phyloP scores from a whole-genome alignment of 108 stramenopile genomes.

The Cyclotella baltica region DNA sequence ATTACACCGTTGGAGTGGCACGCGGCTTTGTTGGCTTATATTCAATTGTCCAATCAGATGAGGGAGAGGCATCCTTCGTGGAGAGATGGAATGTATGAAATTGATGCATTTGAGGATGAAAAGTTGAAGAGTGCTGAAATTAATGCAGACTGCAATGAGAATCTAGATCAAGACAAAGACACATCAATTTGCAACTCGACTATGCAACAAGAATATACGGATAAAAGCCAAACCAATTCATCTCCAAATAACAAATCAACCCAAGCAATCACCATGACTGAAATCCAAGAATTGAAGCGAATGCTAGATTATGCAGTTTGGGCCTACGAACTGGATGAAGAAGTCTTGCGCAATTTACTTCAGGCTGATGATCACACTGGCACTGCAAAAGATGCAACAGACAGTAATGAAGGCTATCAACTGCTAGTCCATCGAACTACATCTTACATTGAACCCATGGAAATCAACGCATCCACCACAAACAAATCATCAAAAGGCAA shows the following conservation, averaged over 20 bases:
- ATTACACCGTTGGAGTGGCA: conserved; percentile 65
- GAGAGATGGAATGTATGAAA: conserved; percentile 50
- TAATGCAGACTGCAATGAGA: background rate
- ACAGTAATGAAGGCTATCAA: conserved; percentile 26
- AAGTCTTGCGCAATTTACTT: conserved; percentile 47
- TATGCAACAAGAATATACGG: background rate
- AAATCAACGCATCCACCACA: background rate
- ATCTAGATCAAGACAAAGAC: background rate
- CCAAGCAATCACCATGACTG: conserved; percentile 15
- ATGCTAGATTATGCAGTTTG: conserved; percentile 57
- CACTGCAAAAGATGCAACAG: background rate
- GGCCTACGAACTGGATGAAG: conserved; percentile 68
- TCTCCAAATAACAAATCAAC: background rate
- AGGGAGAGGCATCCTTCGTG: conserved; percentile 37
- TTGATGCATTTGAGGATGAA: background rate
- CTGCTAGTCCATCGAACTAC: conserved; percentile 54
- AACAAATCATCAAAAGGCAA: background rate
- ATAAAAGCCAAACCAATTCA: background rate
- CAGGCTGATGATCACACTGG: background rate
- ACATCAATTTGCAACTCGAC: background rate
- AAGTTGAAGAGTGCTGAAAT: background rate
- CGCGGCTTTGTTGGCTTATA: conserved; percentile 67
- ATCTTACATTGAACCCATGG: conserved; percentile 28
- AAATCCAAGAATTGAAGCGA: conserved; percentile 42
- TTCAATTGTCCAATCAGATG: conserved; percentile 60